Conservation (phyloP, 2,329 filamentous ascomycete genomes). For the Rutstroemia sydowiana region DNA sequence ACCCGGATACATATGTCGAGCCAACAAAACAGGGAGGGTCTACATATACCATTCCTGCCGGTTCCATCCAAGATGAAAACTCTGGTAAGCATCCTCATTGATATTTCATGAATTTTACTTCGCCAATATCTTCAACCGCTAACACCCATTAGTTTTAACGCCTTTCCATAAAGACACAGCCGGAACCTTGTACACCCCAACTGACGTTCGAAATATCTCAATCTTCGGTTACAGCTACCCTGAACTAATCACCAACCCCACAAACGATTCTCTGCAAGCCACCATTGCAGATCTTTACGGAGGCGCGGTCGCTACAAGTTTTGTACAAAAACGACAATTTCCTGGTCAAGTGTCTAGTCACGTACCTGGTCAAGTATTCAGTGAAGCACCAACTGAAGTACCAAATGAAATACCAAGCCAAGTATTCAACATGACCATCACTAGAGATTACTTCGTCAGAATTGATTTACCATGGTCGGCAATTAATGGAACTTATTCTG, state of each 20-base stretch:
- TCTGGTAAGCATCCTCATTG: background rate
- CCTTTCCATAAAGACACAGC: conserved; percentile 48
- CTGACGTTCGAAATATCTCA: conserved; percentile 1
- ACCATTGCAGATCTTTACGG: conserved; percentile 5
- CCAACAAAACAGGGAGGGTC: conserved; percentile 44
- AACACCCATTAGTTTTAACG: conserved; percentile 44
- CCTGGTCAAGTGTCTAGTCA: too few relatives aligned
- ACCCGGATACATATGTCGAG: conserved; percentile 59
- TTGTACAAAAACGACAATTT: too few relatives aligned
- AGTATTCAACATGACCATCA: conserved; percentile 10
- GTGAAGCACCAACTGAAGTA: too few relatives aligned
- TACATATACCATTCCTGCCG: conserved; percentile 50
- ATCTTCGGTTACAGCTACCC: conserved; percentile 67
- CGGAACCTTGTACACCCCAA: conserved; percentile 4
- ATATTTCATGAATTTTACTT: too few relatives aligned
- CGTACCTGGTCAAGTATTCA: too few relatives aligned
- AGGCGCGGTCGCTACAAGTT: too few relatives aligned
- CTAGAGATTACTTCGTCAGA: conserved; percentile 29
- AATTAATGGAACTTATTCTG: conserved; percentile 27
- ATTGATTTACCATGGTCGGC: conserved; percentile 27
- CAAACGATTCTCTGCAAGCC: conserved; percentile 4
- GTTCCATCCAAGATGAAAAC: background rate
- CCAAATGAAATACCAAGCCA: too few relatives aligned
- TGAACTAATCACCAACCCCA: conserved; percentile 35
- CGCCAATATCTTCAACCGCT: conserved; percentile 35